Conservation (phyloP, 2,329 filamentous ascomycete genomes). For the Emydomyces testavorans region DNA sequence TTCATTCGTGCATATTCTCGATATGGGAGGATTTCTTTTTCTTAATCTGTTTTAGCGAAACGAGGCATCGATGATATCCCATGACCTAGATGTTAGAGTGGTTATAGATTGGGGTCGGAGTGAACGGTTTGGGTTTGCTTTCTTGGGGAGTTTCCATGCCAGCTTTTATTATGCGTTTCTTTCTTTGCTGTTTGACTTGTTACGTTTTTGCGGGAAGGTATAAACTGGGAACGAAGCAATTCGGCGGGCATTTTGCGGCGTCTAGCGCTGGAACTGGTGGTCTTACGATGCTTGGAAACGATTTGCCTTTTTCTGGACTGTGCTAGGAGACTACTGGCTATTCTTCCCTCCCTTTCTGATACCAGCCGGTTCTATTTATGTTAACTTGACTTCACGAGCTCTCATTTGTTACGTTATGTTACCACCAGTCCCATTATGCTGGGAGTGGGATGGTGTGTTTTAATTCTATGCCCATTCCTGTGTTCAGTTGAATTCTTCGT, state of each 20-base stretch:
- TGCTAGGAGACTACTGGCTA: neutral
- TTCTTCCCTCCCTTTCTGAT: neutral
- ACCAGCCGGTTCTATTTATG: neutral
- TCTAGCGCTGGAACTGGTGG: slow-evolving; percentile 10
- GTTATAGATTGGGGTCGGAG: slow-evolving; percentile 10
- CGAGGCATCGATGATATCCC: slow-evolving; percentile 14
- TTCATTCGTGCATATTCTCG: neutral
- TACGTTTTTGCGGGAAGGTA: neutral
- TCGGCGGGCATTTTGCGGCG: slow-evolving; percentile 9
- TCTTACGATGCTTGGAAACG: slow-evolving; percentile 4
- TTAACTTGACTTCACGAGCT: neutral
- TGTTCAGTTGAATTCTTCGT: too few relatives aligned
- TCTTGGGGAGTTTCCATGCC: slow-evolving; percentile 5
- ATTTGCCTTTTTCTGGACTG: slow-evolving; percentile 1
- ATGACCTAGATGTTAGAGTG: slow-evolving; percentile 15
- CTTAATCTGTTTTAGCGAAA: slow-evolving; percentile 9
- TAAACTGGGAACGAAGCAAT: slow-evolving; percentile 12
- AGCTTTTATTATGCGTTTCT: slow-evolving; percentile 1
- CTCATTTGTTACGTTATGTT: neutral
- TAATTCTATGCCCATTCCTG: neutral
- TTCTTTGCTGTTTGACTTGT: slow-evolving; percentile 2
- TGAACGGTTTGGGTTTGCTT: slow-evolving; percentile 12
- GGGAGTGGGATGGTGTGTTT: neutral
- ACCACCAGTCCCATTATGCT: too few relatives aligned
- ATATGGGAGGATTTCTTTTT: slow-evolving; percentile 4